Conservation (phyloP, 345 rosid genomes). For the Combretum micranthum region DNA sequence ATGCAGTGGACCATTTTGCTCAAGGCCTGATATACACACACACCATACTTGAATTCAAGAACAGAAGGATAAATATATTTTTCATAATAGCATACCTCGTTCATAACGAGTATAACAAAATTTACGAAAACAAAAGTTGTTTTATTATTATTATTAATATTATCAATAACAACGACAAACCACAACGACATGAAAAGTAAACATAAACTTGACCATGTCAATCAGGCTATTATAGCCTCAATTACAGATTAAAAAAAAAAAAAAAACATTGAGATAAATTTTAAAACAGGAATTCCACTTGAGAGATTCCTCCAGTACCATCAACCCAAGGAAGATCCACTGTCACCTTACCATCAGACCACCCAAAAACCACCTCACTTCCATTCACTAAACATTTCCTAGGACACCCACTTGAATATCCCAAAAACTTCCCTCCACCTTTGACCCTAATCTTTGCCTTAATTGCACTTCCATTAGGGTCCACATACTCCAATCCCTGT, state of each 20-base stretch:
- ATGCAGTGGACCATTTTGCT: no score
- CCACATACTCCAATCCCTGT: slow-evolving; percentile 28
- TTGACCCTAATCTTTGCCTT: slow-evolving; percentile 34
- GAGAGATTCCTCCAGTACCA: slow-evolving; percentile 47
- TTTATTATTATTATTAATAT: no score
- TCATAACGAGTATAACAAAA: no score
- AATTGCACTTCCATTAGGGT: slow-evolving; percentile 16
- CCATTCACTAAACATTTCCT: slow-evolving; percentile 44
- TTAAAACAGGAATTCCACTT: slow-evolving; percentile 32
- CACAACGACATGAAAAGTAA: no score
- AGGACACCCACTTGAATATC: slow-evolving; percentile 48
- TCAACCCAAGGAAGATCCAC: slow-evolving; percentile 58
- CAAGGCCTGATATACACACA: no score
- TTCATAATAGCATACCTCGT: no score
- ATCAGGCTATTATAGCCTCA: background rate
- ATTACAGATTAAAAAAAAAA: background rate
- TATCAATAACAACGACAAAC: no score
- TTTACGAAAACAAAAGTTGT: no score
- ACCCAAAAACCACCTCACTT: slow-evolving; percentile 27
- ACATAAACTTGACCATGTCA: no score
- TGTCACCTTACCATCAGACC: slow-evolving; percentile 51
- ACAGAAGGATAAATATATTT: no score
- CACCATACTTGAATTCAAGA: no score
- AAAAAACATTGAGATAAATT: background rate
- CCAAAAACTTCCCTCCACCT: slow-evolving; percentile 61